Evolutionary conservation across 2,329 filamentous ascomycete genomes (phyloP), one percentile per base, ranked within the genome.

Genomic region (Xylaria sp.): DNA sequence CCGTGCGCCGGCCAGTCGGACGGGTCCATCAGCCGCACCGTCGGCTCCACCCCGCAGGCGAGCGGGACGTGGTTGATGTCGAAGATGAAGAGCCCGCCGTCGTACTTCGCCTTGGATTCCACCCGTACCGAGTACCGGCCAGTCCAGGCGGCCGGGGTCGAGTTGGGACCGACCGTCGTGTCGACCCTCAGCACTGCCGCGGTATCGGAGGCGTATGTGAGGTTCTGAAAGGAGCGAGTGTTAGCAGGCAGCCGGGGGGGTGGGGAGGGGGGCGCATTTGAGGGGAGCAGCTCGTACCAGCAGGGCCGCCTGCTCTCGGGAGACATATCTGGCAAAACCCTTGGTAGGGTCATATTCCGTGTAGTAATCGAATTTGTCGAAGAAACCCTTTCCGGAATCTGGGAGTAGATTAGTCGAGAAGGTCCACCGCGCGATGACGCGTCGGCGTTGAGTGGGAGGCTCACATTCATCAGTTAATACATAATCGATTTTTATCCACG

Each of bases 41-140:
- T 79, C 1, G 84, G 83, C 86, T 83, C 89, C 19, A 79, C 84
- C 2, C 78, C 84, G 64, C 85, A 88, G 39, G 84, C 85, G 62
- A 77, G 82, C 0, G 85, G 86, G 0, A 81, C 82, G 70, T 88
- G 85, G 56, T 79, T 76, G 59, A 88, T 75, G 64, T 88, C 84
- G 63, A 88, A 88, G 63, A 88, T 73, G 71, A 88, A 88, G n/a
- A 88, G 79, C 0, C 85, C 86, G n/a, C 67, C 71, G 63, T 84
- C 70, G 69, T 87, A 88, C 41, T 79, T 79, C 41, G 69, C 74
- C 64, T 82, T 85, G 34, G 85, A 88, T 56, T 83, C 77, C 51
- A 88, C 72, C 13, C 85, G 83, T 13, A 88, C 84, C 0, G 84
- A 87, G 70, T 82, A 82, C 19, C 85, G 83, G 44, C 85, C 85